These are phyloP conservation scores for Wickerhamomyces ciferrii DNA, from an alignment of 805 yeast genomes.

Conservation along the genomic window DNA sequence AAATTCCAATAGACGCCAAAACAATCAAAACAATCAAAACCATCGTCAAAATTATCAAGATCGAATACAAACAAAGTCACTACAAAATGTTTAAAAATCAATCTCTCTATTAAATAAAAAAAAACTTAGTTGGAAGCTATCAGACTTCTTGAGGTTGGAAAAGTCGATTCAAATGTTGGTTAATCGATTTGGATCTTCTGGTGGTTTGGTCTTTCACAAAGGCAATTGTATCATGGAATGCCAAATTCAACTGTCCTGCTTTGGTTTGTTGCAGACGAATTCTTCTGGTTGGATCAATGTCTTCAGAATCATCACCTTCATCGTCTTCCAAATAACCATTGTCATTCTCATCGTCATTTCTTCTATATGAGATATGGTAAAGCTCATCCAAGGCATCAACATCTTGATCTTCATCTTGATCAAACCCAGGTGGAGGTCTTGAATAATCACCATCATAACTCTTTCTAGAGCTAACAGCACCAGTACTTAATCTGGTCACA, in stretches of 20 bases:
- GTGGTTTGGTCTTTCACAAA: background rate
- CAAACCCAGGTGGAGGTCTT: too few species aligned
- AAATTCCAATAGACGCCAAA: too few species aligned
- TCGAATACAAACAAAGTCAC: too few species aligned
- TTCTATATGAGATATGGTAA: background rate
- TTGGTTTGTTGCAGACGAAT: background rate
- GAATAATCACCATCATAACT: background rate
- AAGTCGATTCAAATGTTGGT: background rate
- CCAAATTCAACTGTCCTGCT: background rate
- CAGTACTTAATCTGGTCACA: constrained; percentile 5
- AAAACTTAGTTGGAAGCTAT: too few species aligned
- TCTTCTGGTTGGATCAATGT: background rate
- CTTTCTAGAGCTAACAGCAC: constrained; percentile 2
- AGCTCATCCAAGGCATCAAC: background rate
- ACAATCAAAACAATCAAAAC: too few species aligned
- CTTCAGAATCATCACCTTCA: background rate
- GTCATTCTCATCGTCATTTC: too few species aligned
- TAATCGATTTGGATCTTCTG: background rate
- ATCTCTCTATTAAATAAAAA: too few species aligned
- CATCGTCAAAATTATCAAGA: too few species aligned
- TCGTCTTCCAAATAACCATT: background rate
- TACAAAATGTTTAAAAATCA: too few species aligned
- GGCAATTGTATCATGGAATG: background rate
- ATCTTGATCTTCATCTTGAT: background rate
- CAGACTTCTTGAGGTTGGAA: background rate